phyloP scores from a whole-genome alignment of 1,284 basidiomycete genomes.

The Ganoderma boninense region DNA sequence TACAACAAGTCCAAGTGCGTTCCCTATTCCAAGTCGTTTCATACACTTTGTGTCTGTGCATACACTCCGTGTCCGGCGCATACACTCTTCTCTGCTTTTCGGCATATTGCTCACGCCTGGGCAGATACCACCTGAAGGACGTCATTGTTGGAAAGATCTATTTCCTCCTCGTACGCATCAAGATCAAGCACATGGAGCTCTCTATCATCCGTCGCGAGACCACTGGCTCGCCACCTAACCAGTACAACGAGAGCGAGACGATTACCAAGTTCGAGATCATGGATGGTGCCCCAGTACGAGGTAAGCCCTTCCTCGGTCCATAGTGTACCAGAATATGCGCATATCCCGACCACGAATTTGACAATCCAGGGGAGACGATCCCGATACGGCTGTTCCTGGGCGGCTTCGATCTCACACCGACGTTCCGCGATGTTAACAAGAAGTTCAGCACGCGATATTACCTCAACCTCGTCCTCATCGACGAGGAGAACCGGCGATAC shows the following conservation, averaged over 20 bases:
- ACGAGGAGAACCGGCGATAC: conserved; percentile 96
- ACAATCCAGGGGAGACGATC: conserved; percentile 87
- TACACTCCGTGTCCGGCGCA: not conserved
- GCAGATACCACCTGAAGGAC: conserved; percentile 97
- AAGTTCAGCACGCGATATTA: conserved; percentile 98
- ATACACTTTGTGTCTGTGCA: no score
- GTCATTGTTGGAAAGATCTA: conserved; percentile 99
- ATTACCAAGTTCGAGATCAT: conserved; percentile 99
- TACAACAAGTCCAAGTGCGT: conserved; percentile 98
- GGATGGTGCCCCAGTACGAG: conserved; percentile 95
- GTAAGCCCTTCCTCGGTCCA: conserved; percentile 47
- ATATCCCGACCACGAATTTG: not conserved
- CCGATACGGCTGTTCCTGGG: conserved; percentile 98
- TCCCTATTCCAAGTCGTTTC: not conserved
- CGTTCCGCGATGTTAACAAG: conserved; percentile 99
- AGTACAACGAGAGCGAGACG: conserved; percentile 99
- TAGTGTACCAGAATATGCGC: not conserved
- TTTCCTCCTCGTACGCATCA: conserved; percentile 97
- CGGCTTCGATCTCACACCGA: conserved; percentile 98
- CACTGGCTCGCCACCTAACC: conserved; percentile 95
- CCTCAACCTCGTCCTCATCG: conserved; percentile 95
- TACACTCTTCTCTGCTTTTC: not conserved
- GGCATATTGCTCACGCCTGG: conserved; percentile 5
- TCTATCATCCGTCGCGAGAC: conserved; percentile 98
- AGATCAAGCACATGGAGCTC: conserved; percentile 99